Percentiles rank a stretch among this genome's conserved stretches.
Conservation (phyloP, 257 asterid species). For the Solanum pennellii region DNA sequence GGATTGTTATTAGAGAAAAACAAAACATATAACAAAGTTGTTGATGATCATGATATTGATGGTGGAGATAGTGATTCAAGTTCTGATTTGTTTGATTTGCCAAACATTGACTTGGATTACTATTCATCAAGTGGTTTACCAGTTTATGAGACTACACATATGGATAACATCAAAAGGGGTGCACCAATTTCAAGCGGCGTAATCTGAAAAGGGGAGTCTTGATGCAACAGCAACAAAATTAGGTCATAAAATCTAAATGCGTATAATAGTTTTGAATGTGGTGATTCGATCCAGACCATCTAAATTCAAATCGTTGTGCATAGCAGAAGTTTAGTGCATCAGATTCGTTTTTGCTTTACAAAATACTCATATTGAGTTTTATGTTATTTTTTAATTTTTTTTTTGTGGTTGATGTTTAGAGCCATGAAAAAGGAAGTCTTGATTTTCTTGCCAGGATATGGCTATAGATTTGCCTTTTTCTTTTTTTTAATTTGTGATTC, state of each 20-base stretch:
- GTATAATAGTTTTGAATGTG: background rate
- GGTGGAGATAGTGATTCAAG: constrained; percentile 79
- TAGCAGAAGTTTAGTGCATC: background rate
- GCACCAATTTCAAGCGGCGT: constrained; percentile 13
- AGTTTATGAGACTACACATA: constrained; percentile 35
- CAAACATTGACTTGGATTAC: constrained; percentile 49
- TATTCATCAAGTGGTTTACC: constrained; percentile 32
- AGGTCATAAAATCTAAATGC: background rate
- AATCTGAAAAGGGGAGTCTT: background rate
- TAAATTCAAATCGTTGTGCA: rapidly evolving
- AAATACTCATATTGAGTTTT: background rate
- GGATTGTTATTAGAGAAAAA: constrained; percentile 5
- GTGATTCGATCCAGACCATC: rapidly evolving
- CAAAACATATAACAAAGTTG: constrained; percentile 15
- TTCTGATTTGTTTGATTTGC: constrained; percentile 80
- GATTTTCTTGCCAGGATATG: background rate
- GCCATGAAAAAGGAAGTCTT: background rate
- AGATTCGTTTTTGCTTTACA: background rate
- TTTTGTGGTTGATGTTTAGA: background rate
- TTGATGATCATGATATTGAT: constrained; percentile 25
- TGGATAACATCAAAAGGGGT: constrained; percentile 27
- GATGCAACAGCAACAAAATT: background rate
- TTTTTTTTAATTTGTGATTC: background rate
- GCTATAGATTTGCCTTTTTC: constrained; percentile 7
- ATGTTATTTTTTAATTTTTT: background rate